phyloP scores from a whole-genome alignment of 2,329 filamentous ascomycete species.

The Trichoderma aggressivum region DNA sequence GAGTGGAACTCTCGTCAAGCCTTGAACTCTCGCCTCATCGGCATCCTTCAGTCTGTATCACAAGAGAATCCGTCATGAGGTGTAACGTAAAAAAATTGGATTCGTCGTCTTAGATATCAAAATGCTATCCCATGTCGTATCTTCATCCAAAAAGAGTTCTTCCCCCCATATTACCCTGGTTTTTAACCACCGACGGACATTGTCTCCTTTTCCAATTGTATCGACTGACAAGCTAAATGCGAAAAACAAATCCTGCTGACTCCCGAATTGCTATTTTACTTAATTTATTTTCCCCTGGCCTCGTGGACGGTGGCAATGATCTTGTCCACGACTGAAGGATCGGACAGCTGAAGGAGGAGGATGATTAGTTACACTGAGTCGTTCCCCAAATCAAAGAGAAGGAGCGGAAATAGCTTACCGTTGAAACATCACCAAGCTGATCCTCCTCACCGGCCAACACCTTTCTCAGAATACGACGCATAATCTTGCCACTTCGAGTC shows the following conservation, averaged over 20 bases:
- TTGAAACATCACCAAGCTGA: slow-evolving; percentile 88
- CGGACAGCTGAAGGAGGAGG: slow-evolving; percentile 62
- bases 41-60: neutral
- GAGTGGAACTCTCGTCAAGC: neutral
- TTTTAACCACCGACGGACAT: neutral
- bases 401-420: slow-evolving; percentile 56
- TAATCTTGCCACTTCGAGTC: slow-evolving; percentile 97
- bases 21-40: neutral
- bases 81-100: neutral
- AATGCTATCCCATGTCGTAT: slow-evolving; percentile 13
- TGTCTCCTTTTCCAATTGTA: slow-evolving; percentile 12
- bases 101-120: slow-evolving; percentile 10
- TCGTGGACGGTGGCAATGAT: slow-evolving; percentile 81
- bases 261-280: neutral
- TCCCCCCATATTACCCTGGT: slow-evolving; percentile 6
- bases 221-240: slow-evolving; percentile 12
- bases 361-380: slow-evolving; percentile 16
- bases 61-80: neutral
- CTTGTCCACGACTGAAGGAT: slow-evolving; percentile 82
- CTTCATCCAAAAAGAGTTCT: slow-evolving; percentile 5
- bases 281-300: slow-evolving; percentile 48
- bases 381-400: neutral
- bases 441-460: slow-evolving; percentile 96
- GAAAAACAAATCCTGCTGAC: slow-evolving; percentile 4
- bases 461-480: slow-evolving; percentile 95